Base-by-base conservation (phyloP, 2,329 filamentous ascomycete species). In the Fusarium setosum region DNA sequence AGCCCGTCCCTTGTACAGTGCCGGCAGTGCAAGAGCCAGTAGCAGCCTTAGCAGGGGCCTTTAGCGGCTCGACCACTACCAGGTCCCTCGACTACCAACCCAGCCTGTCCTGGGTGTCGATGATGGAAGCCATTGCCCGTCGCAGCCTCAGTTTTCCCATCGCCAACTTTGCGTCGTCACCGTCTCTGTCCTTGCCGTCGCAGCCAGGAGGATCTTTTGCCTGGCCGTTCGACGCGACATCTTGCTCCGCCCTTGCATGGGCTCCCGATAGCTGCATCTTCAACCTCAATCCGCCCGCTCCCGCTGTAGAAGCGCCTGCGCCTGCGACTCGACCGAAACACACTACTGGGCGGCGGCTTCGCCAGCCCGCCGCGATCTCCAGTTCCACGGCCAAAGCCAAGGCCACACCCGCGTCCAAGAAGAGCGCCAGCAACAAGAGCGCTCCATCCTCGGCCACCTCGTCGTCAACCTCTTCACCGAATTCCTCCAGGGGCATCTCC, bases 101-200 rank as follows among this genome's bases (percentile, higher is more conserved):
- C 21, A 41, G 53, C 41, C 50, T 47, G 32, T 53, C 55, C 45
- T 56, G 44, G 56, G 47, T 42, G 59, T 63, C 55, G 38, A 71
- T 70, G 64, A 71, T 72, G 69, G 67, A 72, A 54, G 64, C 62
- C 49, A 57, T 69, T 56, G 62, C 59, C 59, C 65, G 69, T 59
- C 69, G 62, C 65, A 71, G 60, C 62, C 48, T 72, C 69, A 72
- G 56, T 64, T 70, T 65, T 20, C 67, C 69, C 56, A 65, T 72
- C 61, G 54, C 62, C 62, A 71, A 69, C 59, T 62, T 61, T 48
- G 53, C 68, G 15, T 63, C 67, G 37, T 48, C 62, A n/a, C 40
- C 53, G 49, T 49, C 60, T 32, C 8, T 51, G 41, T 44, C 53
- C 42, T 65, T 54, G 47, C 37, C 58, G 54, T 56, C 59, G 42